Percentiles rank a stretch among this genome's conserved stretches.
phyloP scores from a whole-genome alignment of 768 basidiomycete species.

The Kwoniella sp. region DNA sequence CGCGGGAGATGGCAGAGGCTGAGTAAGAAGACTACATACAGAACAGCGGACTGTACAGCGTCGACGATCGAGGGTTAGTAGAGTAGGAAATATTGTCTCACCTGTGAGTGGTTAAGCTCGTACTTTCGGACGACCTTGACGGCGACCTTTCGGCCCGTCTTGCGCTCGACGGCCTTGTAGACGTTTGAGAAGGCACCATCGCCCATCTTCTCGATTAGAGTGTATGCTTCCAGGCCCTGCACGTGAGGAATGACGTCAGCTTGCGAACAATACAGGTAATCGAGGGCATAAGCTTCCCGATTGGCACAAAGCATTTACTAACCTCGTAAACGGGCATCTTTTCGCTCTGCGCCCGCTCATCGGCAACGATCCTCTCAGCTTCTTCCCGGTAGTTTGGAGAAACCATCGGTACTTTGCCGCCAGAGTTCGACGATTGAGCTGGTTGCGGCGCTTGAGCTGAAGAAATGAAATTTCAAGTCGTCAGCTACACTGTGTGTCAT shows the following conservation, averaged over 20 bases:
- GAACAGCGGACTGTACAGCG: neutral
- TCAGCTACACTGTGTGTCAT: too few species aligned
- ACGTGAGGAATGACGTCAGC: conserved; percentile 20
- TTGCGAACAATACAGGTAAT: neutral
- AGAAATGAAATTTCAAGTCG: neutral
- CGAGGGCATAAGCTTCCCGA: neutral
- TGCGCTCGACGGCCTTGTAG: conserved; percentile 82
- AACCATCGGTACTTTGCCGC: conserved; percentile 48
- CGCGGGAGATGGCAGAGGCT: conserved; percentile 32
- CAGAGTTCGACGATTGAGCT: conserved; percentile 35
- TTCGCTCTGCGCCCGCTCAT: conserved; percentile 71
- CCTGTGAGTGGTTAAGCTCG: conserved; percentile 40
- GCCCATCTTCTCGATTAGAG: conserved; percentile 61
- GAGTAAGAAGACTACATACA: conserved; percentile 29
- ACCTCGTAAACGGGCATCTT: conserved; percentile 83
- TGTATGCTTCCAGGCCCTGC: conserved; percentile 52
- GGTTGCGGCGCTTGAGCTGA: conserved; percentile 41
- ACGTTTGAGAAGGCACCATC: conserved; percentile 97
- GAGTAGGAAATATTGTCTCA: conserved; percentile 28
- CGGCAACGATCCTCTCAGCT: conserved; percentile 72
- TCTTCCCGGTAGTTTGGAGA: conserved; percentile 54
- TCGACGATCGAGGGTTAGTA: neutral
- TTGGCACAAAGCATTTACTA: conserved; percentile 6
- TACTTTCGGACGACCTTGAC: conserved; percentile 80
- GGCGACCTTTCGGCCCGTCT: conserved; percentile 76